Evolutionary conservation across 805 yeast genomes (phyloP).

Genomic region (Tetrapisispora arboricola): DNA sequence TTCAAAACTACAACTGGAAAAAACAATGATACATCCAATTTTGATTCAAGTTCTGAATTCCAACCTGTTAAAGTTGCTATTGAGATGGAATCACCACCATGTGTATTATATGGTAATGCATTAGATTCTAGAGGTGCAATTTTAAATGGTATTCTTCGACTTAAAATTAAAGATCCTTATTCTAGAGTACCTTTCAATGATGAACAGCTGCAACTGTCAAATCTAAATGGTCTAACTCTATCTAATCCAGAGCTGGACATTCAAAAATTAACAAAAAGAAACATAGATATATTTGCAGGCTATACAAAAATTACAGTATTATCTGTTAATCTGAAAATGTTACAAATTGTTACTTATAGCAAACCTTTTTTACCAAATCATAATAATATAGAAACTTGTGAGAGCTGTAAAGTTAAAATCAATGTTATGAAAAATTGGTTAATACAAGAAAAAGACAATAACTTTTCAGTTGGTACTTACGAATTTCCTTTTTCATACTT

Average conservation of each 20-base stretch:
- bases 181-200: conserved; percentile 6
- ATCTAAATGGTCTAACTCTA: neutral
- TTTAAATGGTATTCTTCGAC: conserved; percentile 63
- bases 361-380: conserved; percentile 57
- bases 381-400: conserved; percentile 40
- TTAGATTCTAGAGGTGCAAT: conserved; percentile 77
- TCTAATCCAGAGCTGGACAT: conserved; percentile 12
- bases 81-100: conserved; percentile 82
- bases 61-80: conserved; percentile 42
- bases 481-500: conserved; percentile 88
- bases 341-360: conserved; percentile 60
- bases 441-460: conserved; percentile 48
- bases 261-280: conserved; percentile 11
- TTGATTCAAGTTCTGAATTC: neutral
- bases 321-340: conserved; percentile 51
- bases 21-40: neutral
- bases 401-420: conserved; percentile 43
- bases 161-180: conserved; percentile 38
- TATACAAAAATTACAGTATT: conserved; percentile 41
- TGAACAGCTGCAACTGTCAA: conserved; percentile 5
- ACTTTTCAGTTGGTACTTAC: conserved; percentile 60
- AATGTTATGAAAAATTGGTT: conserved; percentile 83
- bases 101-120: conserved; percentile 72
- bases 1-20: neutral
- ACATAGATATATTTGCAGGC: conserved; percentile 21